Evolutionary conservation across 495 filamentous ascomycete genomes (phyloP).

Genomic region (Lichenothelia convexa): DNA sequence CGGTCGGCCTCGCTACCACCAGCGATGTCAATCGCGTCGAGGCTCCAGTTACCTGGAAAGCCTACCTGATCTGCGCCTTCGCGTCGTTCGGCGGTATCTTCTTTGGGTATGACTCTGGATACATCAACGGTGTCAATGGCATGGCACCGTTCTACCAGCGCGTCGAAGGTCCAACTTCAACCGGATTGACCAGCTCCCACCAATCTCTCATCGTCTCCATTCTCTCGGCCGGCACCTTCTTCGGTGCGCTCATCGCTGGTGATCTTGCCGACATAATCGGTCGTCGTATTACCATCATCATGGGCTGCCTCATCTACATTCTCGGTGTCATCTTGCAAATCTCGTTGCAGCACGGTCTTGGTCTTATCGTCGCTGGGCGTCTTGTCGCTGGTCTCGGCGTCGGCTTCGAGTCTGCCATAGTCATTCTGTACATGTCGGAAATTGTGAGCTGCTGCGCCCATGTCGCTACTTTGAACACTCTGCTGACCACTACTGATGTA

Average conservation of each 20-base stretch:
- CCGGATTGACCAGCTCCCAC: no score
- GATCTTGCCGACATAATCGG: conserved; percentile 21
- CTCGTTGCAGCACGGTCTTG: conserved; percentile 29
- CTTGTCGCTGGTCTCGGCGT: conserved; percentile 71
- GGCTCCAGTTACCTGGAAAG: conserved; percentile 44
- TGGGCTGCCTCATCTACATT: conserved; percentile 20
- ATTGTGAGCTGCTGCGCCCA: no score
- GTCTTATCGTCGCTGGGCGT: conserved; percentile 62
- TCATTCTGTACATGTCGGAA: conserved; percentile 63
- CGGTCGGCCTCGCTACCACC: no score
- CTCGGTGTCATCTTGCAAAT: conserved; percentile 23
- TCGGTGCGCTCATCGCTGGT: conserved; percentile 23
- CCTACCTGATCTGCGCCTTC: conserved; percentile 49
- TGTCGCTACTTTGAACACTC: no score
- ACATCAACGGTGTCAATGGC: conserved; percentile 29
- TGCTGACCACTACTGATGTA: no score
- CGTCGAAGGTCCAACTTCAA: no score
- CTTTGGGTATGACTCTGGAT: conserved; percentile 27
- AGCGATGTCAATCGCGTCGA: conserved; percentile 22
- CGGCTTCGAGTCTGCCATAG: conserved; percentile 56
- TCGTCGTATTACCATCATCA: conserved; percentile 20
- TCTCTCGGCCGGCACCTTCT: conserved; percentile 20
- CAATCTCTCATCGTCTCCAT: conserved; percentile 18
- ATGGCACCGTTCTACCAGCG: conserved; percentile 33
- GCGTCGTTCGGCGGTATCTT: conserved; percentile 27